These are phyloP conservation scores for Neurospora sp. DNA, from an alignment of 2,329 filamentous ascomycete species.

Conservation along the genomic window DNA sequence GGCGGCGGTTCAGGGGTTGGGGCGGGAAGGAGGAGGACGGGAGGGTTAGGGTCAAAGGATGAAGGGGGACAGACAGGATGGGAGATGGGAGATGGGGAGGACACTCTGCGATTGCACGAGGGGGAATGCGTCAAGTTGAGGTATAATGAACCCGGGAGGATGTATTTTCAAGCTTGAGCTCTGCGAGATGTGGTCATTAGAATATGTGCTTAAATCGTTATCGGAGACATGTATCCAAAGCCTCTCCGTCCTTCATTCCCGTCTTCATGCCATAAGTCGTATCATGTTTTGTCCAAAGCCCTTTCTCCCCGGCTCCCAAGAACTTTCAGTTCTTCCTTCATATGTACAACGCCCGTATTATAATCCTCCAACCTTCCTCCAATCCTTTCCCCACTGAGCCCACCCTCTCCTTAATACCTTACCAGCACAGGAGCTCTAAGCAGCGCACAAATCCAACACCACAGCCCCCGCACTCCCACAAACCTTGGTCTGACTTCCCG, in stretches of 20 bases:
- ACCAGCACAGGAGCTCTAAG: constrained; percentile 3
- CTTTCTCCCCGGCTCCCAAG: not conserved
- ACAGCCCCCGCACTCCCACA: constrained; percentile 25
- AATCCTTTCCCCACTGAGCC: not conserved
- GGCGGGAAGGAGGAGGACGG: not conserved
- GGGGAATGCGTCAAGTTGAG: not conserved
- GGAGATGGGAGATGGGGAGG: not conserved
- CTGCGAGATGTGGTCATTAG: not conserved
- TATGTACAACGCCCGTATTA: not conserved
- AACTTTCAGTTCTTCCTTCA: too few species aligned
- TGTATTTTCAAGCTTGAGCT: not conserved
- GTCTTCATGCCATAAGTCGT: not conserved
- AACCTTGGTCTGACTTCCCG: constrained; percentile 28
- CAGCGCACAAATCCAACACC: constrained; percentile 27
- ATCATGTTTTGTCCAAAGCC: not conserved
- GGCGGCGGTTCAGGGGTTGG: not conserved
- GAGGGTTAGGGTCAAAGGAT: not conserved
- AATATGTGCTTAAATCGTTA: not conserved
- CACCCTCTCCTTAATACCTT: not conserved
- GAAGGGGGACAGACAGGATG: not conserved
- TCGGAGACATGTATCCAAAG: not conserved
- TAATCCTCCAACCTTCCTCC: not conserved
- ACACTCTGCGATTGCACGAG: not conserved
- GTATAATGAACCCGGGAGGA: not conserved
- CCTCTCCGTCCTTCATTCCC: not conserved